These are phyloP conservation scores for Zelonia costaricensis DNA, from an alignment of 208 protist genomes.

Conservation along the genomic window DNA sequence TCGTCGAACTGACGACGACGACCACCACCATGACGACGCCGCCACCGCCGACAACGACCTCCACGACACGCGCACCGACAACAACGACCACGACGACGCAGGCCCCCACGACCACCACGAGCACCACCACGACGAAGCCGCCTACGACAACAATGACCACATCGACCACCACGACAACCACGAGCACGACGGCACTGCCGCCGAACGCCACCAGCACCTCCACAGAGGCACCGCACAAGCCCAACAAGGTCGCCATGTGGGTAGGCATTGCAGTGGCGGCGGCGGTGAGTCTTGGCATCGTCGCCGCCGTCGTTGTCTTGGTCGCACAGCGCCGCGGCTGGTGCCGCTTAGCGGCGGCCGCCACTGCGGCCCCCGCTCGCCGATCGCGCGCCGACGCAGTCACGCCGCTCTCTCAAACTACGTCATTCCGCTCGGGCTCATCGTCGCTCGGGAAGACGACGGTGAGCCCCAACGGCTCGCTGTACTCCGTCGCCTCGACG, in stretches of 20 bases:
- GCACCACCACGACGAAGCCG: neutral
- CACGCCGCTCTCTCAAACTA: neutral
- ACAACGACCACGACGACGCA: conserved; percentile 9
- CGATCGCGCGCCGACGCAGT: neutral
- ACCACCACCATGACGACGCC: neutral
- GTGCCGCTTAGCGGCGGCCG: conserved; percentile 8
- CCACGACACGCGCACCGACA: neutral
- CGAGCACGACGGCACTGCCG: neutral
- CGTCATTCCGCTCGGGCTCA: neutral
- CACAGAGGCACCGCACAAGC: neutral
- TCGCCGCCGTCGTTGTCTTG: neutral
- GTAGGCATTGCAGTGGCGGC: conserved; percentile 13
- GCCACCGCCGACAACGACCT: conserved; percentile 4
- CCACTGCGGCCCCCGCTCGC: no score
- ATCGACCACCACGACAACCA: neutral
- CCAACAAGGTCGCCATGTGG: conserved; percentile 1
- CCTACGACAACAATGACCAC: neutral
- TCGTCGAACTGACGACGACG: neutral
- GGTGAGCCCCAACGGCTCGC: neutral
- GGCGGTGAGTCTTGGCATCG: conserved; percentile 7
- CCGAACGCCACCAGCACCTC: conserved; percentile 2
- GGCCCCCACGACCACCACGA: neutral
- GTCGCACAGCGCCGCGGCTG: neutral
- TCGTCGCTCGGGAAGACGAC: neutral
- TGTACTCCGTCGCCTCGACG: neutral